Conservation (phyloP, 164 flowering plant genomes). For the Nymphaea colorata region DNA sequence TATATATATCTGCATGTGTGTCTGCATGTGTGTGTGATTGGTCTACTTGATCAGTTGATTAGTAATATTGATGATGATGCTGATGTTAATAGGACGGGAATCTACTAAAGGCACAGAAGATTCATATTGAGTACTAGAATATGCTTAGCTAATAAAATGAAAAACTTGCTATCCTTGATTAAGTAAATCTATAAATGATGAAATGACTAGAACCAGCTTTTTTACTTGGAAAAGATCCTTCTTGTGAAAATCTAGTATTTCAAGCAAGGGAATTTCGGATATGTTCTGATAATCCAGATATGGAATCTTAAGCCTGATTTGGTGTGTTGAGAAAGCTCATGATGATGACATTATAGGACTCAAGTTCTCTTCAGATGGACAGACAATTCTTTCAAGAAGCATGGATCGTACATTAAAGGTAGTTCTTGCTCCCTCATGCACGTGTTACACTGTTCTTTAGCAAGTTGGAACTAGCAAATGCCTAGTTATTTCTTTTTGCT, state of each 20-base stretch:
- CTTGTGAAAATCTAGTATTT: not conserved
- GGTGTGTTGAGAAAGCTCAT: conserved; percentile 76
- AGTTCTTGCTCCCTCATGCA: not conserved
- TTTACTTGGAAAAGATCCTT: not conserved
- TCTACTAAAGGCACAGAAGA: no score
- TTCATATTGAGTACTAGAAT: no score
- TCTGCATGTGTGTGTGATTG: no score
- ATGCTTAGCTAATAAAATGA: no score
- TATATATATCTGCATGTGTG: no score
- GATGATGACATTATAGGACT: conserved; percentile 83
- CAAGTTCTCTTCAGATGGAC: conserved; percentile 79
- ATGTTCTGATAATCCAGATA: conserved; percentile 25
- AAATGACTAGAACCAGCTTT: no score
- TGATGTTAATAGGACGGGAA: no score
- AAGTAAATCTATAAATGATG: no score
- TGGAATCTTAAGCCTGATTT: conserved; percentile 97
- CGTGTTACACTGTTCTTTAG: not conserved
- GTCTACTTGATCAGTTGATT: no score
- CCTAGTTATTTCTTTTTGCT: not conserved
- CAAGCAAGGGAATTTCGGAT: no score
- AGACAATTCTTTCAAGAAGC: conserved; percentile 71
- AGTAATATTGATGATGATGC: no score
- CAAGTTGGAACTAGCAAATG: not conserved
- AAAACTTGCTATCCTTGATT: no score
- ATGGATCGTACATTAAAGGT: conserved; percentile 85